Conservation (phyloP, 225 moss, liverwort and hornwort genomes). For the Physcomitrellopsis africana region DNA sequence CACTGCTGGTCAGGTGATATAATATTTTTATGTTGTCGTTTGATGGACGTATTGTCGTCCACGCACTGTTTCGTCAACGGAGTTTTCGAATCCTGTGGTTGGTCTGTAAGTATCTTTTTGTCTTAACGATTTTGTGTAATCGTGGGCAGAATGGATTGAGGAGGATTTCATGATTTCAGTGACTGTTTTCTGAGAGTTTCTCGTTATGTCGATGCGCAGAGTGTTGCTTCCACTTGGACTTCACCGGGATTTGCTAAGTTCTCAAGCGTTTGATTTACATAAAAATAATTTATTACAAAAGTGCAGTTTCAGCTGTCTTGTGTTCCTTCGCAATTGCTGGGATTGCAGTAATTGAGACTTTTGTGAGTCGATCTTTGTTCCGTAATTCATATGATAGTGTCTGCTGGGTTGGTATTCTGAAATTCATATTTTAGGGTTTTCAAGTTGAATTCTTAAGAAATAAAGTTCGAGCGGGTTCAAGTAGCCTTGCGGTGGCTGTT, state of each 20-base stretch:
- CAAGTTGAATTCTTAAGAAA: slow-evolving; percentile 6
- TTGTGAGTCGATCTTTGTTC: background rate
- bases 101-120: background rate
- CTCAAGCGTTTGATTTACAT: background rate
- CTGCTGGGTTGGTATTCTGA: background rate
- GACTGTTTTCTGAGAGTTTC: background rate
- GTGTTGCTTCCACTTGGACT: background rate
- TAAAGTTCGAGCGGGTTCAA: background rate
- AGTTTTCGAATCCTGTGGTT: background rate
- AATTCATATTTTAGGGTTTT: slow-evolving; percentile 25
- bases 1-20: slow-evolving; percentile 2
- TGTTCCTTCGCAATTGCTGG: background rate
- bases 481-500: background rate
- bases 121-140: background rate
- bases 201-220: background rate
- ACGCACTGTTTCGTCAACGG: background rate
- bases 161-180: background rate
- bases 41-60: background rate
- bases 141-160: slow-evolving; percentile 3
- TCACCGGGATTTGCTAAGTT: background rate
- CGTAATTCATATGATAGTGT: background rate
- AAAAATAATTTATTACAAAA: background rate
- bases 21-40: background rate
- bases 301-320: background rate
- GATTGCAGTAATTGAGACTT: background rate